Evolutionary conservation across 2,329 filamentous ascomycete species (phyloP), one percentile per base, ranked within the genome.

Genomic region (Epichloe bromicola): DNA sequence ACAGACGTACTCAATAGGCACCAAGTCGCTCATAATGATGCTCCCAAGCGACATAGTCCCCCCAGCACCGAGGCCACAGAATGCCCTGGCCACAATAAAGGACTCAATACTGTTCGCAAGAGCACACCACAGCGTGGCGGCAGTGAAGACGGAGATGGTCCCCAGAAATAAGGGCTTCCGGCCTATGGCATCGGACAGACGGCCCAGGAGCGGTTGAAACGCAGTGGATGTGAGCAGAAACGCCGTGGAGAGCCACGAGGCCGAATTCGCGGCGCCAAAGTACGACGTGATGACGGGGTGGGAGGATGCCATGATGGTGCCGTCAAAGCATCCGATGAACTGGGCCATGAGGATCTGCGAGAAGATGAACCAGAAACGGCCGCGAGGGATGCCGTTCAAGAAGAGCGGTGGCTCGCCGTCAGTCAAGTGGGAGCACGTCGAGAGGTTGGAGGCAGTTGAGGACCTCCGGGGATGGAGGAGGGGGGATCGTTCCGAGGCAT

Each of bases 241-340:
- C 0, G 85, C 80, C 0, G 86, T 91, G 2, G 85, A 88, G 4
- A 91, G 73, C 87, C 87, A 93, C 2, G 86, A 88, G 3, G 87
- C 87, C 45, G 80, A 80, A 64, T 91, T 88, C 34, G 85, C 86
- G 46, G 84, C 78, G 54, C 82, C 71, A 65, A 91, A 91, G 64
- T 90, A 81, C 1, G 85, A 88, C 0, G 86, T 89, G 54, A 91
- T 88, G 52, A 87, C 84, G 0, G 86, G 86, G 64, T 93, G 86
- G 41, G 78, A 83, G 2, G 85, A 88, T 4, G 85, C 85, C 85
- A 91, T 89, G 57, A 91, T 77, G 4, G 86, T 91, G 11, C 79
- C 76, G 69, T 91, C 87, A 61, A 91, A 90, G 62, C 74, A 80
- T 36, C 71, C 69, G 15, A 82, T 70, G 55, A 83, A 77, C 59